A percentile compares a stretch with the other conserved stretches of the same genome.
phyloP scores from a whole-genome alignment of 2,329 filamentous ascomycete species.

The Fusarium coicis region DNA sequence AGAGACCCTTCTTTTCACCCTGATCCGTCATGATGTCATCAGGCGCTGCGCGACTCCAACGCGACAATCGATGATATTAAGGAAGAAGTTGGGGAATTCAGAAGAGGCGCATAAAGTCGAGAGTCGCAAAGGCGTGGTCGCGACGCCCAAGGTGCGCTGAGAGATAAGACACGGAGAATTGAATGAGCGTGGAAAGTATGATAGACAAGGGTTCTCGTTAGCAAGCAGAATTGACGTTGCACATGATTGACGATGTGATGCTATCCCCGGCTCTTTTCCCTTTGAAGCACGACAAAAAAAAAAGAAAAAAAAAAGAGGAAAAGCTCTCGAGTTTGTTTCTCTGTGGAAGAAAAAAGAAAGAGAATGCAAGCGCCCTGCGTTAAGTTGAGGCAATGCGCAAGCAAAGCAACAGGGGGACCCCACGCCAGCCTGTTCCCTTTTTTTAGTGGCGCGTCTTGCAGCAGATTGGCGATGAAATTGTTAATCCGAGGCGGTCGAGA shows the following conservation, averaged over 20 bases:
- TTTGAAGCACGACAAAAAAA: background rate
- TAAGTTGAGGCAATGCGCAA: conserved; percentile 29
- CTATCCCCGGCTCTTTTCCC: background rate
- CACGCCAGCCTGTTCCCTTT: conserved; percentile 25
- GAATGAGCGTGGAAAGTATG: background rate
- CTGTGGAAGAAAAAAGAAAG: conserved; percentile 2
- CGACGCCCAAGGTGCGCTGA: conserved; percentile 27
- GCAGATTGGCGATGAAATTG: conserved; percentile 7
- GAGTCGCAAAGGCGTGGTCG: conserved; percentile 30
- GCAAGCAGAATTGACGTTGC: conserved; percentile 30
- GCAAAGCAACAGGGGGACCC: conserved; percentile 27
- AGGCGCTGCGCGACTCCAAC: conserved; percentile 19
- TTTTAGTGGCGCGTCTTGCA: conserved; percentile 35
- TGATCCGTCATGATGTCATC: conserved; percentile 50
- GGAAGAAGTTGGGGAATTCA: background rate
- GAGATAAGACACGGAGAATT: conserved; percentile 15
- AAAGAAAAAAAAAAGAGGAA: background rate
- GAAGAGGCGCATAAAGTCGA: conserved; percentile 2
- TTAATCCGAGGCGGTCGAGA: conserved; percentile 24
- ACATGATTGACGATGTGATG: conserved; percentile 22
- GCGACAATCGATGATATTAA: conserved; percentile 21
- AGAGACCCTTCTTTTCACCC: conserved; percentile 56
- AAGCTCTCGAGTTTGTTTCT: background rate
- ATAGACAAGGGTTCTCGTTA: conserved; percentile 20
- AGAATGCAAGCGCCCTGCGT: conserved; percentile 9